Evolutionary conservation across 352 stramenopile species (phyloP).

Genomic region (Phytophthora boehmeriae): DNA sequence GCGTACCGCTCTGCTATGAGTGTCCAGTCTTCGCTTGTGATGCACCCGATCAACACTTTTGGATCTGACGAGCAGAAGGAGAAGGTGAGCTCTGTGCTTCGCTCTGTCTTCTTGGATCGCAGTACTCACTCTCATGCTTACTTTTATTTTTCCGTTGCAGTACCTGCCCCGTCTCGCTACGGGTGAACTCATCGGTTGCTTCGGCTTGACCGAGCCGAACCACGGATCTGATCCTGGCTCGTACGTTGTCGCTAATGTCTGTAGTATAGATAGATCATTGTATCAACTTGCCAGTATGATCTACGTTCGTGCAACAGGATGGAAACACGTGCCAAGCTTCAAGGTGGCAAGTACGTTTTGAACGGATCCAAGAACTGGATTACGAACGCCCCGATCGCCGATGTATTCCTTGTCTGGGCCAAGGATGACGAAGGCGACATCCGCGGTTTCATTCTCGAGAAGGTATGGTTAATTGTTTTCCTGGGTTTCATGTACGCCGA

Average conservation of each 20-base stretch:
- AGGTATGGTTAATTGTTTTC: conserved; percentile 42
- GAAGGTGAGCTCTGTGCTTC: conserved; percentile 55
- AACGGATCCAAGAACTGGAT: conserved; percentile 97
- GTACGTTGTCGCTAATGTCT: conserved; percentile 34
- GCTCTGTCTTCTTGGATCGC: background rate
- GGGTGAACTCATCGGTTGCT: conserved; percentile 97
- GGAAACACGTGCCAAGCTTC: conserved; percentile 92
- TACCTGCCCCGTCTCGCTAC: conserved; percentile 95
- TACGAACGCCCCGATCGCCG: conserved; percentile 97
- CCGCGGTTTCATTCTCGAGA: conserved; percentile 95
- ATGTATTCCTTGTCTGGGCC: conserved; percentile 98
- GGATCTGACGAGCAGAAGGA: conserved; percentile 96
- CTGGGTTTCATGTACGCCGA: background rate
- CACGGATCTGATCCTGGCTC: conserved; percentile 96
- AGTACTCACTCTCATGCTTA: background rate
- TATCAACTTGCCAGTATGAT: background rate
- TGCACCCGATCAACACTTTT: conserved; percentile 98
- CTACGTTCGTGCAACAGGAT: conserved; percentile 65
- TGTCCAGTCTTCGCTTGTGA: conserved; percentile 97
- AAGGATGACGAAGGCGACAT: conserved; percentile 95
- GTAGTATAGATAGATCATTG: background rate
- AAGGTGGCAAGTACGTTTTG: conserved; percentile 94
- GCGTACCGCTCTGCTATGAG: conserved; percentile 97
- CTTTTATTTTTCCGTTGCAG: conserved; percentile 29
- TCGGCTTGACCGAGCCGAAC: conserved; percentile 98